phyloP scores from a whole-genome alignment of 23 red algal genomes.

The Agarophyton chilense region DNA sequence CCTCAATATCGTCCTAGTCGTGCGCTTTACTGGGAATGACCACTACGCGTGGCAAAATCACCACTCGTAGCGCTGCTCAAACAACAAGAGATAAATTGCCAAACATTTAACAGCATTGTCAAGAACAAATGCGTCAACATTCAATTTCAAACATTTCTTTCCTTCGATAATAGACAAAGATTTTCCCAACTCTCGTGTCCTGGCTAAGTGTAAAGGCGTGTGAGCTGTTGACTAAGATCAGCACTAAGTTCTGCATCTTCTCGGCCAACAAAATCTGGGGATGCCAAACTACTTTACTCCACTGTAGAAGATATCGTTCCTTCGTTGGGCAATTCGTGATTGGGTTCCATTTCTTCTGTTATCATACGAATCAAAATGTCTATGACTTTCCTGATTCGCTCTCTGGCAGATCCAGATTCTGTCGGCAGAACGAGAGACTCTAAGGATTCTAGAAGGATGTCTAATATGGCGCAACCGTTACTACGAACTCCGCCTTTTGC shows the following conservation, averaged over 20 bases:
- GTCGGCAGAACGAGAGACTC: conserved; percentile 71
- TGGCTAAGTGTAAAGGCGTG: conserved; percentile 56
- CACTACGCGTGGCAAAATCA: conserved; percentile 61
- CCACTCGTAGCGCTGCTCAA: conserved; percentile 66
- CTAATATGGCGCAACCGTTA: conserved; percentile 65
- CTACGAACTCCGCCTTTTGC: conserved; percentile 67
- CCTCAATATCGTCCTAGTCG: conserved; percentile 69
- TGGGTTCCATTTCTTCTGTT: conserved; percentile 46
- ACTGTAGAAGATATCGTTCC: conserved; percentile 60
- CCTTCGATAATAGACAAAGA: conserved; percentile 35
- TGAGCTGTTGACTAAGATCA: conserved; percentile 29
- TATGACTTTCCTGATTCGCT: conserved; percentile 63
- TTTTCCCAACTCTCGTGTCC: conserved; percentile 28
- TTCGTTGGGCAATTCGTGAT: conserved; percentile 22
- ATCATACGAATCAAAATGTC: conserved; percentile 89
- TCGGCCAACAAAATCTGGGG: conserved; percentile 56
- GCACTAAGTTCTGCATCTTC: conserved; percentile 55
- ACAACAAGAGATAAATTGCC: conserved; percentile 71
- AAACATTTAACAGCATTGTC: conserved; percentile 57
- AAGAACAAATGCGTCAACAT: conserved; percentile 78
- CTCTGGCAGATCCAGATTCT: conserved; percentile 78
- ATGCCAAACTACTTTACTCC: conserved; percentile 64
- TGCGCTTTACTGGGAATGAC: conserved; percentile 75
- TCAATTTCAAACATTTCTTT: conserved; percentile 65
- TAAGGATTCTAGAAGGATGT: conserved; percentile 65